Evolutionary conservation across 2,329 filamentous ascomycete species (phyloP).

Genomic region (Colletotrichum neosansevieriae): DNA sequence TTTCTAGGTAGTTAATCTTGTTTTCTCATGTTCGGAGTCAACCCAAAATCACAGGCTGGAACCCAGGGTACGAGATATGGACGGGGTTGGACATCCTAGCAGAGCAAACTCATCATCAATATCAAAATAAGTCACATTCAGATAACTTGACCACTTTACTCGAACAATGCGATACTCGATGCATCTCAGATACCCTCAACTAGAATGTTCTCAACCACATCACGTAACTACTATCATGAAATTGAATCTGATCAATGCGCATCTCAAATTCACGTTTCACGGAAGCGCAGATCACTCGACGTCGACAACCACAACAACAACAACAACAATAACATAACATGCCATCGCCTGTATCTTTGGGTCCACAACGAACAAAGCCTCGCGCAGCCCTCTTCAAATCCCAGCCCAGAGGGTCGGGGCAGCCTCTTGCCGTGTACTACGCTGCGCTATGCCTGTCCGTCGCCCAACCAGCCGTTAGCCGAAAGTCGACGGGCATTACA

Average conservation of each 20-base stretch:
- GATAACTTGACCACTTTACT: neutral
- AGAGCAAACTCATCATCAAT: constrained; percentile 32
- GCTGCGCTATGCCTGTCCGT: constrained; percentile 19
- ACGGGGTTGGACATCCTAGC: constrained; percentile 28
- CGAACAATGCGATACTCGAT: neutral
- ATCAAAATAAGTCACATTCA: constrained; percentile 13
- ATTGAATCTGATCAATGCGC: neutral
- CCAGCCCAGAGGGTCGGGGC: constrained; percentile 37
- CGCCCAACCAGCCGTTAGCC: constrained; percentile 35
- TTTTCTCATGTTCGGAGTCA: constrained; percentile 22
- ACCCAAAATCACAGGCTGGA: constrained; percentile 37
- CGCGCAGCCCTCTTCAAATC: constrained; percentile 30
- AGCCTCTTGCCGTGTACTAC: constrained; percentile 26
- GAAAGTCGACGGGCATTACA: constrained; percentile 14
- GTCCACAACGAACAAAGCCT: constrained; percentile 21
- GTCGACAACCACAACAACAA: neutral
- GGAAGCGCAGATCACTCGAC: neutral
- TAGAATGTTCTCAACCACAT: neutral
- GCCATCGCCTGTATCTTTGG: neutral
- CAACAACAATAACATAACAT: neutral
- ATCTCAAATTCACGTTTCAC: neutral
- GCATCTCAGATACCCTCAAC: no score
- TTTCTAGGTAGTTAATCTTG: constrained; percentile 28
- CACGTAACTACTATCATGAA: neutral
- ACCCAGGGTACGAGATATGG: constrained; percentile 29